These are phyloP conservation scores for Posidonia oceanica DNA, from an alignment of 116 monocot genomes.

Conservation along the genomic window DNA sequence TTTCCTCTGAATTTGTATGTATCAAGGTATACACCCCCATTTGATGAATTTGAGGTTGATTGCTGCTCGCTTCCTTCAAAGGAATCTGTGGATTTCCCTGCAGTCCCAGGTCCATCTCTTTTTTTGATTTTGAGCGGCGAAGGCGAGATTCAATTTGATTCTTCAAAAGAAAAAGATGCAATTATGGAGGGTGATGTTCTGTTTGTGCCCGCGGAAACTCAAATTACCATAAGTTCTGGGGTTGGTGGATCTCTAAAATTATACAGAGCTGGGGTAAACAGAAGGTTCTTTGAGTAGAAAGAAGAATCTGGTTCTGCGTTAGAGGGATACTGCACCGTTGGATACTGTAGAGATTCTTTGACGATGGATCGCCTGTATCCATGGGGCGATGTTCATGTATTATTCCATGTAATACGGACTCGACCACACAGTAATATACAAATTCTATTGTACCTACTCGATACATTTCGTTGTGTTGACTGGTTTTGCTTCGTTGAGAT, in stretches of 20 bases:
- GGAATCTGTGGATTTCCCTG: conserved; percentile 30
- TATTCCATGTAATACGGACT: no score
- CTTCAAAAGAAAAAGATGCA: conserved; percentile 7
- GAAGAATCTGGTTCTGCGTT: neutral
- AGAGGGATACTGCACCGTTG: no score
- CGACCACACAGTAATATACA: no score
- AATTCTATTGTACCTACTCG: no score
- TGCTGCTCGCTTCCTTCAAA: conserved; percentile 27
- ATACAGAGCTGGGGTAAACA: conserved; percentile 81
- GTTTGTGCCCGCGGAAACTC: conserved; percentile 54
- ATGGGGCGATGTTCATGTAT: no score
- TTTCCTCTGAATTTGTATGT: conserved; percentile 29
- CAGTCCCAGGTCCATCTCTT: conserved; percentile 58
- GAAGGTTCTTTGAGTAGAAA: conserved; percentile 29
- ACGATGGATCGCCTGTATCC: no score
- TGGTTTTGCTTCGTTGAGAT: no score
- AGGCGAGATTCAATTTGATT: conserved; percentile 28
- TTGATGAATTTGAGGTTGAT: conserved; percentile 97
- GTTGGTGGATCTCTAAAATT: conserved; percentile 26
- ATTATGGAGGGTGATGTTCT: conserved; percentile 49
- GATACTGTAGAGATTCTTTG: no score
- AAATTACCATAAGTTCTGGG: conserved; percentile 30
- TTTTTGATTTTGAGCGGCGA: conserved; percentile 51
- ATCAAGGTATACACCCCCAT: conserved; percentile 74
- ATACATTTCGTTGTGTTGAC: no score